phyloP scores from a whole-genome alignment of 371 early-diverging fungal genomes.

The Mucor plumbeus region DNA sequence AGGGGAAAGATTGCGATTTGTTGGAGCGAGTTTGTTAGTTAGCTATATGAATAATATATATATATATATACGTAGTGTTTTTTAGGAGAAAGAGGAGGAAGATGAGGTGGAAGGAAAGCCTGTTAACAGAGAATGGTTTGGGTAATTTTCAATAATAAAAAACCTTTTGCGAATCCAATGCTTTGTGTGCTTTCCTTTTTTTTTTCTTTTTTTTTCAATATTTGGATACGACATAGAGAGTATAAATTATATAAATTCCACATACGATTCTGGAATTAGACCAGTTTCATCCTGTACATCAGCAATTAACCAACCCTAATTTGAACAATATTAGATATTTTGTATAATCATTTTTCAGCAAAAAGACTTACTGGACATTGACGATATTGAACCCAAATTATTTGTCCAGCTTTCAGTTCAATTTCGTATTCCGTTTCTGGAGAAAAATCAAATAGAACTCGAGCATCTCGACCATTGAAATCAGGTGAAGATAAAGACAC shows the following conservation, averaged over 20 bases:
- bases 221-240: background rate
- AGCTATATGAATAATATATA: no score
- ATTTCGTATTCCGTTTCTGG: slow-evolving; percentile 75
- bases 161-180: no score
- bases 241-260: slow-evolving; percentile 52
- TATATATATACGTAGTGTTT: no score
- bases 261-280: slow-evolving; percentile 78
- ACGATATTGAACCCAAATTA: slow-evolving; percentile 66
- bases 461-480: slow-evolving; percentile 54
- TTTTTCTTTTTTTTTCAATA: slow-evolving; percentile 6
- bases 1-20: no score
- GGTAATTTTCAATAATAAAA: no score
- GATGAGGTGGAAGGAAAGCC: no score
- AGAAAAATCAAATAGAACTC: slow-evolving; percentile 77
- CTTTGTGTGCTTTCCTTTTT: background rate
- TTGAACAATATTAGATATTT: slow-evolving; percentile 1
- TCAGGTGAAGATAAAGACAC: slow-evolving; percentile 41
- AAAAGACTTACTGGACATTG: slow-evolving; percentile 54
- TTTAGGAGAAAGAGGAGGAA: no score
- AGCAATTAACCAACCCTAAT: slow-evolving; percentile 76
- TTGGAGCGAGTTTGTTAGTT: no score
- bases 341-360: background rate
- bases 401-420: slow-evolving; percentile 66
- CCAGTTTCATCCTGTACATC: slow-evolving; percentile 67
- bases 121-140: no score